Evolutionary conservation across 2,329 filamentous ascomycete genomes (phyloP).

Genomic region (Botryotinia calthae): DNA sequence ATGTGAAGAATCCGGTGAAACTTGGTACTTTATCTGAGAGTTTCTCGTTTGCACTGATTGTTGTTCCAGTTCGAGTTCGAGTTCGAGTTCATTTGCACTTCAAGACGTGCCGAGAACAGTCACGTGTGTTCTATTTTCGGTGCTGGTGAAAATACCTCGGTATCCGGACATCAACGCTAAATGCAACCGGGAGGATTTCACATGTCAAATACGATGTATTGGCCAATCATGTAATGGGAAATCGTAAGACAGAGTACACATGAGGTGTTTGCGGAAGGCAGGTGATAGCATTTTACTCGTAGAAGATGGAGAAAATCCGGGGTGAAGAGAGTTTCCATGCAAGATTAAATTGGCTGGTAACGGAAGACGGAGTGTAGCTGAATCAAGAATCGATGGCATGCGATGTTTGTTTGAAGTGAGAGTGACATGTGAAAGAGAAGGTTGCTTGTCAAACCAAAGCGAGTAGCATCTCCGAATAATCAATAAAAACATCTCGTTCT

Average conservation of each 20-base stretch:
- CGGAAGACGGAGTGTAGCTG: not conserved
- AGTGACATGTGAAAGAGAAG: slow-evolving; percentile 19
- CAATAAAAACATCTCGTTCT: not conserved
- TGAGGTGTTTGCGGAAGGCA: slow-evolving; percentile 8
- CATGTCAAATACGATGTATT: slow-evolving; percentile 6
- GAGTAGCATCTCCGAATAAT: not conserved
- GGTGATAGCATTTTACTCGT: not conserved
- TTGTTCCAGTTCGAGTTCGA: no score
- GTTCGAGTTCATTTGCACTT: not conserved
- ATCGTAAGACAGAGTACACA: slow-evolving; percentile 10
- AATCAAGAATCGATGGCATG: not conserved
- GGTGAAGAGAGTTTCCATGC: not conserved
- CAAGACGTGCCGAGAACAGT: not conserved
- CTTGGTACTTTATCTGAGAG: not conserved
- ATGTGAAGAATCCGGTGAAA: not conserved
- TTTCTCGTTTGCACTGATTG: not conserved
- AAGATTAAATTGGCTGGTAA: not conserved
- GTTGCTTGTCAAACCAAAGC: slow-evolving; percentile 2
- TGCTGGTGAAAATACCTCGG: not conserved
- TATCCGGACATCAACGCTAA: not conserved
- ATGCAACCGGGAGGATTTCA: slow-evolving; percentile 12
- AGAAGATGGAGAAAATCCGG: slow-evolving; percentile 21
- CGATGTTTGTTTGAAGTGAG: not conserved
- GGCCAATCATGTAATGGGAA: not conserved
- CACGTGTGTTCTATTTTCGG: slow-evolving; percentile 5